Percentiles rank a stretch among this genome's conserved stretches.
phyloP scores from a whole-genome alignment of 2,329 filamentous ascomycete genomes.

The Colletotrichum phormii region DNA sequence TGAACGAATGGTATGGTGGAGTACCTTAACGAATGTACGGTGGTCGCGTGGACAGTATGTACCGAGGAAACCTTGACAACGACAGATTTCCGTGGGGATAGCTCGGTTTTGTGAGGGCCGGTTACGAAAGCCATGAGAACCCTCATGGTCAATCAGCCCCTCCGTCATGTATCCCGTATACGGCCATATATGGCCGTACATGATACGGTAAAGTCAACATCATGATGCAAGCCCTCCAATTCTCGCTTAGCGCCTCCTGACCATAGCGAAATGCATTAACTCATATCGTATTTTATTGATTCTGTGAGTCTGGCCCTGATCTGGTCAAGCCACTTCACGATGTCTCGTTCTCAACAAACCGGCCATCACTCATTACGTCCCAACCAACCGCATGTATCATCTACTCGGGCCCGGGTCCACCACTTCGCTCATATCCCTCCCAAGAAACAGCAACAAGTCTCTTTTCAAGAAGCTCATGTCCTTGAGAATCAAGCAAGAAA shows the following conservation, averaged over 20 bases:
- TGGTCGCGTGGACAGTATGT: not conserved
- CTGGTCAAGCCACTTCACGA: constrained; percentile 5
- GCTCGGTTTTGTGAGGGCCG: not conserved
- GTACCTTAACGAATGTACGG: not conserved
- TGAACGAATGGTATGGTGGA: constrained; percentile 2
- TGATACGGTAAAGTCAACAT: not conserved
- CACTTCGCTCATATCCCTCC: not conserved
- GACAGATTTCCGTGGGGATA: not conserved
- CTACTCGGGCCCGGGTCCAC: not conserved
- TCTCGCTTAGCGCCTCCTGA: not conserved
- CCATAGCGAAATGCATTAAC: not conserved
- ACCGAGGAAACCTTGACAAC: not conserved
- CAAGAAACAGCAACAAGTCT: not conserved
- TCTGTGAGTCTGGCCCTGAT: not conserved
- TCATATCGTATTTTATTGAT: constrained; percentile 1
- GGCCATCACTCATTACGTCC: not conserved
- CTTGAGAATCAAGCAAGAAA: constrained; percentile 30
- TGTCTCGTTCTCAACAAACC: constrained; percentile 2
- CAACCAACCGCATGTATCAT: not conserved
- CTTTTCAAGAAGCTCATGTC: constrained; percentile 24
- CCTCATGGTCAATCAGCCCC: constrained; percentile 11
- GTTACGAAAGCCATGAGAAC: constrained; percentile 1
- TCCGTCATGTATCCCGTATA: constrained; percentile 3
- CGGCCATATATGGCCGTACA: not conserved
- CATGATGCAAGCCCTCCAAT: constrained; percentile 6